These are phyloP conservation scores for Cydonia oblonga DNA, from an alignment of 331 rosid species.

Conservation along the genomic window DNA sequence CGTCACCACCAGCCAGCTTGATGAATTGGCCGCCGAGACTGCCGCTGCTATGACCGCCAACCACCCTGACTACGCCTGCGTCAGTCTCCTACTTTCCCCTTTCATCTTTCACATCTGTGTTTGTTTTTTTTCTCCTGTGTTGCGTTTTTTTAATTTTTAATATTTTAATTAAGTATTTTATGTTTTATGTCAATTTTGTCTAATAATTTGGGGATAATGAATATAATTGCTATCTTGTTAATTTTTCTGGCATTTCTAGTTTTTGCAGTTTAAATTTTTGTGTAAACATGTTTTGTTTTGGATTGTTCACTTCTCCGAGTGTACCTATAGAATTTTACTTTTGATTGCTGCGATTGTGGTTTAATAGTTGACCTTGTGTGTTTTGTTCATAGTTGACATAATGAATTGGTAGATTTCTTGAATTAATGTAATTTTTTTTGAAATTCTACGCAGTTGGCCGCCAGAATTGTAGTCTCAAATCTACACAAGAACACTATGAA, in stretches of 20 bases:
- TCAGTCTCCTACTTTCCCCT: no score
- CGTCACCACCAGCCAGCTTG: slow-evolving; percentile 80
- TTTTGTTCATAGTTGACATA: neutral
- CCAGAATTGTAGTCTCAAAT: slow-evolving; percentile 87
- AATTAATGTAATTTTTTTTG: neutral
- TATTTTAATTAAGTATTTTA: neutral
- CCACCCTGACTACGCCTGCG: slow-evolving; percentile 72
- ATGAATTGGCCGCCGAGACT: slow-evolving; percentile 78
- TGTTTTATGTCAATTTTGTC: no score
- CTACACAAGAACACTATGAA: slow-evolving; percentile 80
- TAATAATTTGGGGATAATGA: neutral
- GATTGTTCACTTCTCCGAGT: neutral
- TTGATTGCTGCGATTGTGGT: neutral
- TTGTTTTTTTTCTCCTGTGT: no score
- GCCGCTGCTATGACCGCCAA: slow-evolving; percentile 73
- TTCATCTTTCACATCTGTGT: no score
- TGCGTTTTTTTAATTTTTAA: no score
- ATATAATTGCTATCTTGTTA: neutral
- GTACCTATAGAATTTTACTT: neutral
- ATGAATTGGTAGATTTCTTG: neutral
- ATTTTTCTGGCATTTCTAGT: neutral
- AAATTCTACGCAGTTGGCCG: slow-evolving; percentile 60
- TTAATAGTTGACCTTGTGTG: neutral
- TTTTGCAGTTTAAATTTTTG: neutral
- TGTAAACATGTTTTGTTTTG: neutral